Conservation (phyloP, 2,329 filamentous ascomycete species). For the Penicillium paneum region DNA sequence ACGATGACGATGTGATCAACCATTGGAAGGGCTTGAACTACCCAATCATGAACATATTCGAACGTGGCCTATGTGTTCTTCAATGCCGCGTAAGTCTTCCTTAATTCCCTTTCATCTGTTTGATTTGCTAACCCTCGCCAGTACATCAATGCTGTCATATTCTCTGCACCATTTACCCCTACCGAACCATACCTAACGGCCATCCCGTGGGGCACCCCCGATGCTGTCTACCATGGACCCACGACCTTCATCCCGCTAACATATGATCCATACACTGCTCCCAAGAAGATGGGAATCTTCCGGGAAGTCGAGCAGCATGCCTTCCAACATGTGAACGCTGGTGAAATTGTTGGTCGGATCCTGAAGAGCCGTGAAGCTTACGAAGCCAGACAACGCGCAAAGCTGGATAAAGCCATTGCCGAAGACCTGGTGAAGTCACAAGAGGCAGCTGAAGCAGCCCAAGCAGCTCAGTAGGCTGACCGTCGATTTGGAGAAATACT, state of each 20-base stretch:
- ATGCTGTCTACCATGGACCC: slow-evolving; percentile 91
- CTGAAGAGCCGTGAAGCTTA: slow-evolving; percentile 82
- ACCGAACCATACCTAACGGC: slow-evolving; percentile 72
- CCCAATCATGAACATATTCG: slow-evolving; percentile 99
- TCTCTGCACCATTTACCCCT: slow-evolving; percentile 85
- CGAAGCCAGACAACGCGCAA: slow-evolving; percentile 84
- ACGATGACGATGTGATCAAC: slow-evolving; percentile 94
- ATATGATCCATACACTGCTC: slow-evolving; percentile 75
- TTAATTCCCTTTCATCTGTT: neutral
- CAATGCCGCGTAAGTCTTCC: slow-evolving; percentile 73
- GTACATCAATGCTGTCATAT: slow-evolving; percentile 84
- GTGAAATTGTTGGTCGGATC: slow-evolving; percentile 86
- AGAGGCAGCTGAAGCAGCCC: slow-evolving; percentile 46
- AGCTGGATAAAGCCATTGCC: slow-evolving; percentile 77
- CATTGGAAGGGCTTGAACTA: slow-evolving; percentile 97
- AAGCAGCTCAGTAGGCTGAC: slow-evolving; percentile 7
- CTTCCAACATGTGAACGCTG: slow-evolving; percentile 86
- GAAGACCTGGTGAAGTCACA: slow-evolving; percentile 65
- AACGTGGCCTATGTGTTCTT: slow-evolving; percentile 89
- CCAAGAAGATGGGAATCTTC: slow-evolving; percentile 82
- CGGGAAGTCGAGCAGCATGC: slow-evolving; percentile 70
- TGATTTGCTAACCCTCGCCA: slow-evolving; percentile 36
- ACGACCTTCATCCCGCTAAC: slow-evolving; percentile 80
- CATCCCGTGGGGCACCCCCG: slow-evolving; percentile 70
- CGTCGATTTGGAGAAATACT: neutral